phyloP scores from a whole-genome alignment of 176 grass and related monocot species.

The Ensete glaucum region DNA sequence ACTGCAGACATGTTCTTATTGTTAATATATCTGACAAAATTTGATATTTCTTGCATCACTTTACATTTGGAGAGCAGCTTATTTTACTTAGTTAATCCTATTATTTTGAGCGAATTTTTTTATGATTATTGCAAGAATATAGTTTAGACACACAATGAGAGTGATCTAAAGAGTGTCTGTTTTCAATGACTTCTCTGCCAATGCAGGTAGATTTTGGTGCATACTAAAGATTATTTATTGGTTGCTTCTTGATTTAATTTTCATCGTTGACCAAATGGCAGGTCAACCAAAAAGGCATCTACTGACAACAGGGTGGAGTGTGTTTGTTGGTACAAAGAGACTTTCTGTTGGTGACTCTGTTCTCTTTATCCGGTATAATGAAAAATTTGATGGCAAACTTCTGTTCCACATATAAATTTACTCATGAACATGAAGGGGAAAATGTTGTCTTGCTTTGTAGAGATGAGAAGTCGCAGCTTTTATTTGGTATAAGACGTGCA shows the following conservation, averaged over 20 bases:
- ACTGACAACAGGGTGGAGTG: slow-evolving; percentile 97
- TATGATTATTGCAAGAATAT: no score
- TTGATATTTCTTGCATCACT: no score
- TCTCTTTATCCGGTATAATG: slow-evolving; percentile 70
- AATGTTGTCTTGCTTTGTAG: slow-evolving; percentile 31
- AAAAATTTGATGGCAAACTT: not conserved
- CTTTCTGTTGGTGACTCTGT: slow-evolving; percentile 91
- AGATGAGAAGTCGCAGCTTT: slow-evolving; percentile 97
- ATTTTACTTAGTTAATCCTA: no score
- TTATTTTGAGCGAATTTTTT: no score
- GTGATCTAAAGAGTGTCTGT: no score
- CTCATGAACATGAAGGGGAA: slow-evolving; percentile 2
- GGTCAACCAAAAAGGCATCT: slow-evolving; percentile 98
- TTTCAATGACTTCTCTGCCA: no score
- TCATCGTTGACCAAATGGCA: slow-evolving; percentile 32
- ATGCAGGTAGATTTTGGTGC: no score
- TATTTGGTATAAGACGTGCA: slow-evolving; percentile 69
- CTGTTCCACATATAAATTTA: not conserved
- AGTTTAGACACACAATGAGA: no score
- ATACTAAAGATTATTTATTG: no score
- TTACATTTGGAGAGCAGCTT: no score
- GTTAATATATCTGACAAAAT: no score
- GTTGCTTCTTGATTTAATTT: not conserved
- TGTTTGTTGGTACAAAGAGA: slow-evolving; percentile 87
- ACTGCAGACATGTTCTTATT: no score